Evolutionary conservation across 148 eudicot genomes (phyloP).

Genomic region (Cornus suecica): DNA sequence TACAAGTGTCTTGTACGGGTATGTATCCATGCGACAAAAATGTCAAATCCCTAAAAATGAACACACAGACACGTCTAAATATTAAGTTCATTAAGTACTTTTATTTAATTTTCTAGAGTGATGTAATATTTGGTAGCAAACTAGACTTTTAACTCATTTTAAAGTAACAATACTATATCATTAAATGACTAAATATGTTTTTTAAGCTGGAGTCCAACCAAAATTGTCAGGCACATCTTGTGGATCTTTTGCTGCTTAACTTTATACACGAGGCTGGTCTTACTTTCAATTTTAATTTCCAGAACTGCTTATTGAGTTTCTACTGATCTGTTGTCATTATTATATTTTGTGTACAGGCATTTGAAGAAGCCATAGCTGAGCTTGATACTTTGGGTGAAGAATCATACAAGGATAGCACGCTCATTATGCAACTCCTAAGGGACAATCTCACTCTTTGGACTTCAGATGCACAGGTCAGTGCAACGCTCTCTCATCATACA

Average conservation of each 20-base stretch:
- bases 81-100: too few species aligned
- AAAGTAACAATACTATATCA: too few species aligned
- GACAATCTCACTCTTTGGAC: constrained; percentile 71
- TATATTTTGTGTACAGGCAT: constrained; percentile 34
- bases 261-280: neutral
- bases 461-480: constrained; percentile 46
- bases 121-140: too few species aligned
- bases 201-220: too few species aligned
- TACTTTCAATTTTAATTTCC: neutral
- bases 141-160: too few species aligned
- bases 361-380: constrained; percentile 68
- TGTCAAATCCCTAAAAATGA: too few species aligned
- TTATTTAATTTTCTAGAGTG: too few species aligned
- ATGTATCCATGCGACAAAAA: too few species aligned
- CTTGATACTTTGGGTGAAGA: constrained; percentile 61
- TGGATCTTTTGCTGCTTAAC: neutral
- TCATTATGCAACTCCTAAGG: constrained; percentile 66
- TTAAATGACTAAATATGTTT: too few species aligned
- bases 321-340: neutral
- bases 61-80: too few species aligned
- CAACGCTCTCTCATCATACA: neutral
- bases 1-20: too few species aligned
- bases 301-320: neutral
- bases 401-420: constrained; percentile 64
- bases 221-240: too few species aligned